Conservation (phyloP, 495 filamentous ascomycete species). For the Cetradonia linearis region DNA sequence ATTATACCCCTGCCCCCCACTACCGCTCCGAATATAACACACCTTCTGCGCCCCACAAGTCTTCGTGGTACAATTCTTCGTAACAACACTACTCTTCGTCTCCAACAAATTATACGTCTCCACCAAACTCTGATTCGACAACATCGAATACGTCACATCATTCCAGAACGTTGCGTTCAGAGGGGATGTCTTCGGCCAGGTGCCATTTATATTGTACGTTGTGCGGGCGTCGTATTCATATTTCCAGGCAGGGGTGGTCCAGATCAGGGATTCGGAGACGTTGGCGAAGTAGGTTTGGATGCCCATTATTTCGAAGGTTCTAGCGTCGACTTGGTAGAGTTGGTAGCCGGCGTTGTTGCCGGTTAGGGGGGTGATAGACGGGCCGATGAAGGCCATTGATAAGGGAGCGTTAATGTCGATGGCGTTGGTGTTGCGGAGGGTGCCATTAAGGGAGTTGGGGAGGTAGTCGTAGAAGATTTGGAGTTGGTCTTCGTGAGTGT, state of each 20-base stretch:
- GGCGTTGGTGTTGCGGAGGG: conserved; percentile 21
- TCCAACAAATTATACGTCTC: conserved; percentile 38
- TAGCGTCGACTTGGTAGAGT: conserved; percentile 29
- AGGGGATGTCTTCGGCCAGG: conserved; percentile 34
- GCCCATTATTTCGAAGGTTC: conserved; percentile 29
- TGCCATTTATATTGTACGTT: conserved; percentile 25
- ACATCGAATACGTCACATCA: conserved; percentile 39
- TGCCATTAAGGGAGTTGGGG: conserved; percentile 26
- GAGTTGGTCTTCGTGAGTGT: conserved; percentile 30
- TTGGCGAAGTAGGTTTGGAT: conserved; percentile 31
- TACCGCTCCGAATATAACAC: conserved; percentile 41
- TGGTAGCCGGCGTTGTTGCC: conserved; percentile 32
- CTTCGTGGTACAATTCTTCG: conserved; percentile 37
- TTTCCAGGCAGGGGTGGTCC: conserved; percentile 20
- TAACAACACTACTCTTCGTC: conserved; percentile 35
- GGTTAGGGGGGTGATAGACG: conserved; percentile 30
- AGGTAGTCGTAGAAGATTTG: conserved; percentile 30
- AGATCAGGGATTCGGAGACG: conserved; percentile 23
- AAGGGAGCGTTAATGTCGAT: conserved; percentile 24
- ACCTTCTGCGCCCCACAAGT: conserved; percentile 39
- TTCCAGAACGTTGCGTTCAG: conserved; percentile 41
- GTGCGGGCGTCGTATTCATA: conserved; percentile 21
- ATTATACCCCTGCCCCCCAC: conserved; percentile 31
- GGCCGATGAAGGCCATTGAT: conserved; percentile 30
- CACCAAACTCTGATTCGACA: conserved; percentile 32